phyloP scores from a whole-genome alignment of 108 stramenopile species.

The Nitzschia inconspicua region DNA sequence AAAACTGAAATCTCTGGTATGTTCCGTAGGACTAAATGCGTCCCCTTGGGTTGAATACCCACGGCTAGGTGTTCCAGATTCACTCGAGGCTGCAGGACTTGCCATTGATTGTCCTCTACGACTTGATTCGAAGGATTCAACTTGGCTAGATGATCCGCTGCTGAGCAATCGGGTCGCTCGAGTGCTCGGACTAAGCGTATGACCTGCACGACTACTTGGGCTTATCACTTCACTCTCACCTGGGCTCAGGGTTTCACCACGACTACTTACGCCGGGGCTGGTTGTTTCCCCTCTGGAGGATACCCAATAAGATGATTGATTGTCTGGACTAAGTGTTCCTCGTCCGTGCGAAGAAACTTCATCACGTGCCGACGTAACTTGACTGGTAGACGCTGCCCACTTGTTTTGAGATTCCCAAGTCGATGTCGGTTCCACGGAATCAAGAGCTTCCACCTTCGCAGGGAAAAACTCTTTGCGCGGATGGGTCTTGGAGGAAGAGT shows the following conservation, averaged over 20 bases:
- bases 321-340: too few species aligned
- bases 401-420: slow-evolving; percentile 2
- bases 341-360: too few species aligned
- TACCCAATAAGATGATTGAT: too few species aligned
- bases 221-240: slow-evolving; percentile 3
- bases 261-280: background rate
- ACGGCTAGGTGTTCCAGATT: background rate
- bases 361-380: background rate
- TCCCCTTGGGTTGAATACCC: background rate
- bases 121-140: background rate
- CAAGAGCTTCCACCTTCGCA: background rate
- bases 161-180: background rate
- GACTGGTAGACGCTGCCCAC: background rate
- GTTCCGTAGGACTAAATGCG: slow-evolving; percentile 4
- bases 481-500: background rate
- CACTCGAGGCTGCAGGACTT: background rate
- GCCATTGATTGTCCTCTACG: background rate
- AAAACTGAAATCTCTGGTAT: background rate
- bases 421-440: background rate
- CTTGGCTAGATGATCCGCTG: background rate
- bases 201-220: background rate
- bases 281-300: background rate
- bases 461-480: background rate
- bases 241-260: slow-evolving; percentile 4
- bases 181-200: background rate